These are phyloP conservation scores for Termitomyces sp. DNA, from an alignment of 768 basidiomycete species.

Conservation along the genomic window DNA sequence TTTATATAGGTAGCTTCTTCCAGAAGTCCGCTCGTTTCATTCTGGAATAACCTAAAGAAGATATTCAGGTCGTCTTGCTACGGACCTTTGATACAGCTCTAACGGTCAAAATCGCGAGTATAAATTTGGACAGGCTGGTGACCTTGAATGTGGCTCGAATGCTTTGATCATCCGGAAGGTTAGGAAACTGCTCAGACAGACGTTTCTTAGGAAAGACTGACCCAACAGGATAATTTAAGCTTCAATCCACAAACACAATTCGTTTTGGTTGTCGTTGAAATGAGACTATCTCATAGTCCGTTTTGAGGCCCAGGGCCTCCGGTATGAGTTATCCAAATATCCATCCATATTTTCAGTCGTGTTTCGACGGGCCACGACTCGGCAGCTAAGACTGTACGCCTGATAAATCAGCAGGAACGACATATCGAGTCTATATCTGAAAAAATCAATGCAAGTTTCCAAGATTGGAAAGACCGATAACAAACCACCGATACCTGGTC, in stretches of 20 bases:
- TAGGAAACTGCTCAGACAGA: neutral
- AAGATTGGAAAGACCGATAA: neutral
- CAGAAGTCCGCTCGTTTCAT: too few relatives aligned
- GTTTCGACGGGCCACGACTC: neutral
- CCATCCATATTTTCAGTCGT: neutral
- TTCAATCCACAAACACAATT: neutral
- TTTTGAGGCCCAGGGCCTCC: neutral
- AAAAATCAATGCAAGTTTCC: neutral
- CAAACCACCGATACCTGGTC: neutral
- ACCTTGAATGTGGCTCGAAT: neutral
- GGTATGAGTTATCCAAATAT: neutral
- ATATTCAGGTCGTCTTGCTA: neutral
- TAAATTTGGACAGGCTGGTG: neutral
- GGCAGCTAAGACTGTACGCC: too few relatives aligned
- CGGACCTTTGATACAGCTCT: neutral
- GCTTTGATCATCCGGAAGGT: too few relatives aligned
- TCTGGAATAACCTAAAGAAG: too few relatives aligned
- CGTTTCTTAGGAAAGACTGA: neutral
- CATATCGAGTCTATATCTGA: neutral
- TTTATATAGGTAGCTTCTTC: too few relatives aligned
- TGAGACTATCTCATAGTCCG: neutral
- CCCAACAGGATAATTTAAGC: neutral
- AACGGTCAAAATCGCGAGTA: neutral
- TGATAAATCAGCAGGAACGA: neutral
- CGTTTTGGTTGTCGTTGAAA: neutral